phyloP scores from a whole-genome alignment of 2,329 filamentous ascomycete species.

The Mycosphaerella arachidis region DNA sequence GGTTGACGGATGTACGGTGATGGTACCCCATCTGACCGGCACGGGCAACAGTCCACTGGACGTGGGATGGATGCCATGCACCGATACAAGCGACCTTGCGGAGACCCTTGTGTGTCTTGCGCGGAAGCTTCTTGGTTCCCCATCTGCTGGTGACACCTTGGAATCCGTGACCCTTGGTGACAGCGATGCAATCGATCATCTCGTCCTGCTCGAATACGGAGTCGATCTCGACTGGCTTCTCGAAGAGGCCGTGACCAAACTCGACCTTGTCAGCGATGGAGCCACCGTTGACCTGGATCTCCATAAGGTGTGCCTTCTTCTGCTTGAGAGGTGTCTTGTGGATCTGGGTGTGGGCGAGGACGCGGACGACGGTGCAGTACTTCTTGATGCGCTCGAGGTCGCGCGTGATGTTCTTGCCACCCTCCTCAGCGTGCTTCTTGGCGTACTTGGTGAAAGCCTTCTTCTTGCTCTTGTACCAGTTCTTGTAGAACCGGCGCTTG shows the following conservation, averaged over 20 bases:
- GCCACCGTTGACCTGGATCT: slow-evolving; percentile 99
- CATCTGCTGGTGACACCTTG: slow-evolving; percentile 94
- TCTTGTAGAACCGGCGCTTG: slow-evolving; percentile 99
- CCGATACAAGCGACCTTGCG: slow-evolving; percentile 99
- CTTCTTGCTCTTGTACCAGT: slow-evolving; percentile 99
- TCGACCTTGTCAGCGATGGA: slow-evolving; percentile 94
- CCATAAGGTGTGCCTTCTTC: slow-evolving; percentile 99
- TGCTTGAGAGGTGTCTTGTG: slow-evolving; percentile 99
- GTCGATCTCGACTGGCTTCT: slow-evolving; percentile 95
- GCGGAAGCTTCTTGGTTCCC: slow-evolving; percentile 99
- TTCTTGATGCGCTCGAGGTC: slow-evolving; percentile 99
- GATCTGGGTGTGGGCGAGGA: slow-evolving; percentile 99
- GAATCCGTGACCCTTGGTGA: slow-evolving; percentile 99
- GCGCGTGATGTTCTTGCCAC: slow-evolving; percentile 83
- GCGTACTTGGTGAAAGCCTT: slow-evolving; percentile 99
- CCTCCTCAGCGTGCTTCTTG: slow-evolving; percentile 98
- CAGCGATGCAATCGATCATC: slow-evolving; percentile 98
- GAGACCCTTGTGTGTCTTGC: slow-evolving; percentile 99
- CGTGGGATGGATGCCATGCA: slow-evolving; percentile 99
- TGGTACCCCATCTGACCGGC: slow-evolving; percentile 99
- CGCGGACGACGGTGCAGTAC: slow-evolving; percentile 99
- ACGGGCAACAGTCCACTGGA: slow-evolving; percentile 99
- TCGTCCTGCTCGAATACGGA: slow-evolving; percentile 98
- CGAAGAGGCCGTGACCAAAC: slow-evolving; percentile 92
- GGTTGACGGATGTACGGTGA: slow-evolving; percentile 99